A percentile compares a stretch with the other conserved stretches of the same genome.
phyloP scores from a whole-genome alignment of 2,329 filamentous ascomycete species.

The Periglandula ipomoeae region DNA sequence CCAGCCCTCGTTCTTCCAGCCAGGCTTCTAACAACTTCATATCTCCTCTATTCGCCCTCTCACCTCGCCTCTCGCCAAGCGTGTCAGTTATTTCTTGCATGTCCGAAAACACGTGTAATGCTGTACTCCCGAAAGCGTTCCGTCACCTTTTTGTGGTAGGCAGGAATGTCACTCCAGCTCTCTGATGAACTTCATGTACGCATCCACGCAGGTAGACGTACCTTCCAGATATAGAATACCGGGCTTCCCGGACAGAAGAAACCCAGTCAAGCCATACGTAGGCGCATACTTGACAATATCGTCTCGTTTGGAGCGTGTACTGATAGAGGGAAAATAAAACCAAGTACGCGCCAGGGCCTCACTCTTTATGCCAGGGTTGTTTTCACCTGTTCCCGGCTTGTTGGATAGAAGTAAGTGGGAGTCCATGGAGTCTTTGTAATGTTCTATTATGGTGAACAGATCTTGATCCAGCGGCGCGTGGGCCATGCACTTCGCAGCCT shows the following conservation, averaged over 20 bases:
- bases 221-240: slow-evolving; percentile 45
- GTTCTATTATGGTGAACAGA: slow-evolving; percentile 35
- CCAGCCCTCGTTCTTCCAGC: slow-evolving; percentile 19
- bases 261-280: slow-evolving; percentile 44
- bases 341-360: slow-evolving; percentile 39
- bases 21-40: slow-evolving; percentile 45
- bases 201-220: slow-evolving; percentile 36
- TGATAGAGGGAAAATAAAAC: slow-evolving; percentile 56
- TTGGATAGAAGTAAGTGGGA: not conserved
- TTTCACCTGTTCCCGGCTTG: not conserved
- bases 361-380: slow-evolving; percentile 6
- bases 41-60: slow-evolving; percentile 40
- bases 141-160: slow-evolving; percentile 53
- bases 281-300: slow-evolving; percentile 47
- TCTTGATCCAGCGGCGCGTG: slow-evolving; percentile 33
- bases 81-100: slow-evolving; percentile 46
- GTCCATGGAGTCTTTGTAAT: slow-evolving; percentile 28
- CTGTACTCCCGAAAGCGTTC: slow-evolving; percentile 38
- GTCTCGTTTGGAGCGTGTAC: slow-evolving; percentile 47
- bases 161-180: slow-evolving; percentile 53
- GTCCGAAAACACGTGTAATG: slow-evolving; percentile 15
- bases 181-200: slow-evolving; percentile 55
- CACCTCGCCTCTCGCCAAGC: slow-evolving; percentile 37
- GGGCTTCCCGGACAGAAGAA: slow-evolving; percentile 51
- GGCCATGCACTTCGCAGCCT: slow-evolving; percentile 27